Conservation (phyloP, 495 filamentous ascomycete genomes). For the Penicillium mononematosum region DNA sequence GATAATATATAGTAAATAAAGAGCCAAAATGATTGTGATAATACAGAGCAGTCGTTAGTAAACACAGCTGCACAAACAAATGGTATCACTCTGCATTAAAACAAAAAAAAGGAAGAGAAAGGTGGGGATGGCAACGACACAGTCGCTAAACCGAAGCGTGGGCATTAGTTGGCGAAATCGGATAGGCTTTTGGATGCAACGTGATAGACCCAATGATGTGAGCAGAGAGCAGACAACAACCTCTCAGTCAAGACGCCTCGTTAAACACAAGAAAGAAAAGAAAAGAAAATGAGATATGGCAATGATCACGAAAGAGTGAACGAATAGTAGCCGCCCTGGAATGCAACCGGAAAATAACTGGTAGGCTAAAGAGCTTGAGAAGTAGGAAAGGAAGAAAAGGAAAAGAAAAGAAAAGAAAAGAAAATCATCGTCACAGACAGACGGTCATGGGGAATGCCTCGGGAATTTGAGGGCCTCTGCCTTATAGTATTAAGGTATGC, state of each 20-base stretch:
- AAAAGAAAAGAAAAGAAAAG: conserved; percentile 17
- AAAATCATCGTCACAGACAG: conserved; percentile 24
- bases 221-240: conserved; percentile 21
- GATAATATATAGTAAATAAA: conserved; percentile 9
- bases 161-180: conserved; percentile 24
- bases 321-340: conserved; percentile 25
- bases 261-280: conserved; percentile 10
- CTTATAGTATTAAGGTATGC: conserved; percentile 89
- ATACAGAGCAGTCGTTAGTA: conserved; percentile 31
- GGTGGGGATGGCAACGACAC: conserved; percentile 18
- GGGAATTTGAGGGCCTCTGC: conserved; percentile 16
- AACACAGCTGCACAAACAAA: conserved; percentile 29
- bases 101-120: conserved; percentile 14
- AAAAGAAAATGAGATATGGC: conserved; percentile 25
- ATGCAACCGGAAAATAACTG: conserved; percentile 27
- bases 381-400: conserved; percentile 18
- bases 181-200: conserved; percentile 34
- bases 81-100: conserved; percentile 44
- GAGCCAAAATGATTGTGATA: conserved; percentile 20
- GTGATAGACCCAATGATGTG: conserved; percentile 25
- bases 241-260: conserved; percentile 35
- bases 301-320: conserved; percentile 20
- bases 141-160: conserved; percentile 23
- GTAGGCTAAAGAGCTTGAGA: conserved; percentile 24
- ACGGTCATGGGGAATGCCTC: conserved; percentile 31